phyloP scores from a whole-genome alignment of 2,329 filamentous ascomycete species.

The Colletotrichum abscissum region DNA sequence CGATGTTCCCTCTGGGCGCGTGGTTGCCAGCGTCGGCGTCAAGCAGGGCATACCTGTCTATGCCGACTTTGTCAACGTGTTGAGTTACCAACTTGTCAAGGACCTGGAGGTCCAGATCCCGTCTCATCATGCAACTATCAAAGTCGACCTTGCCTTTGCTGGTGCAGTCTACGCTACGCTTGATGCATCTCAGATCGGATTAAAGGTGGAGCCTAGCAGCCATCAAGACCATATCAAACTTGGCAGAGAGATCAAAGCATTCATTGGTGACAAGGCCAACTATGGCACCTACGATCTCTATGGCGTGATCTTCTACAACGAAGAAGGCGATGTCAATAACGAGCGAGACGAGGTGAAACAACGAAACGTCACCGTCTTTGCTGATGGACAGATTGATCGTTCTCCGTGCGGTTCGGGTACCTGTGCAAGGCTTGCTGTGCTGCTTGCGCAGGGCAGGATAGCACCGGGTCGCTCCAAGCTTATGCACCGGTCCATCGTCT shows the following conservation, averaged over 20 bases:
- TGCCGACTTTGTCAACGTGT: slow-evolving; percentile 26
- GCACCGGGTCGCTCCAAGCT: neutral
- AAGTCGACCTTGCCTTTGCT: slow-evolving; percentile 15
- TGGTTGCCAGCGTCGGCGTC: neutral
- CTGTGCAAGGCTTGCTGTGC: slow-evolving; percentile 36
- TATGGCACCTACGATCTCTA: slow-evolving; percentile 11
- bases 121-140: neutral
- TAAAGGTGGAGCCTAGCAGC: slow-evolving; percentile 3
- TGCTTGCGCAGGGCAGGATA: slow-evolving; percentile 22
- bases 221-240: slow-evolving; percentile 15
- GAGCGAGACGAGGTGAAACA: slow-evolving; percentile 17
- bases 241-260: slow-evolving; percentile 23
- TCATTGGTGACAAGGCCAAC: slow-evolving; percentile 11
- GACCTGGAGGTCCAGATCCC: neutral
- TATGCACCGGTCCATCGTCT: slow-evolving; percentile 12
- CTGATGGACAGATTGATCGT: slow-evolving; percentile 42
- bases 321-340: neutral
- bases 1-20: slow-evolving; percentile 26
- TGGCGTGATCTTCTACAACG: slow-evolving; percentile 30
- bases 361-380: slow-evolving; percentile 41
- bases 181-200: slow-evolving; percentile 9
- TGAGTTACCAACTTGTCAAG: slow-evolving; percentile 17
- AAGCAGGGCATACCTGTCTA: slow-evolving; percentile 3
- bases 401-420: slow-evolving; percentile 42
- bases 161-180: slow-evolving; percentile 27